These are phyloP conservation scores for Canavalia gladiata DNA, from an alignment of 306 rosid species.

Conservation along the genomic window DNA sequence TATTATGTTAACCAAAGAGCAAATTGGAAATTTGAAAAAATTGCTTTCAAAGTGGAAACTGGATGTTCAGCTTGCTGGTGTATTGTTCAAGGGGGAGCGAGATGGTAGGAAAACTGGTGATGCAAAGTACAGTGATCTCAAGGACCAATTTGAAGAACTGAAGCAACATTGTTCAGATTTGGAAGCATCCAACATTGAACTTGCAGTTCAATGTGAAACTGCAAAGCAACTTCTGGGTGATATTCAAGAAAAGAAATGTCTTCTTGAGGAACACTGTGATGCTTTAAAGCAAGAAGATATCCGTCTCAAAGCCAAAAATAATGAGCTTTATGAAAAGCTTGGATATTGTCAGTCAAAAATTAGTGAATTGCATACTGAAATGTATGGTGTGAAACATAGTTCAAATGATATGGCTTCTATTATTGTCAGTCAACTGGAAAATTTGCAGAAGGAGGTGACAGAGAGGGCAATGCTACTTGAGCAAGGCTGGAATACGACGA, in stretches of 20 bases:
- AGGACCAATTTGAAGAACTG: conserved; percentile 66
- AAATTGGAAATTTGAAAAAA: conserved; percentile 65
- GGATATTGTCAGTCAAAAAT: conserved; percentile 64
- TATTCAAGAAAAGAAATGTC: conserved; percentile 61
- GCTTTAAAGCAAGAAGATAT: conserved; percentile 62
- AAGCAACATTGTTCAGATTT: conserved; percentile 66
- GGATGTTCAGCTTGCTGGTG: conserved; percentile 65
- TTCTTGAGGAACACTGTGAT: conserved; percentile 65
- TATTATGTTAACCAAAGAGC: conserved; percentile 56
- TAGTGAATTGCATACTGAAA: conserved; percentile 60
- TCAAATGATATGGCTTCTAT: conserved; percentile 71
- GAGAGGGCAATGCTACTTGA: conserved; percentile 72
- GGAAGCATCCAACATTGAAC: conserved; percentile 79
- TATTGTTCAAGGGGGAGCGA: conserved; percentile 70
- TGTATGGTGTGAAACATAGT: conserved; percentile 64
- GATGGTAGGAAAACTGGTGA: conserved; percentile 62
- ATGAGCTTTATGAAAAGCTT: conserved; percentile 67
- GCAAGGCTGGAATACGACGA: conserved; percentile 65
- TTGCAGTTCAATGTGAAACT: conserved; percentile 76
- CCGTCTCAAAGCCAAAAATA: conserved; percentile 58
- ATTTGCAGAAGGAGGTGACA: conserved; percentile 68
- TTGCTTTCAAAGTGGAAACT: conserved; percentile 65
- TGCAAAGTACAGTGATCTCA: conserved; percentile 57
- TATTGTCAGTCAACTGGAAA: conserved; percentile 65
- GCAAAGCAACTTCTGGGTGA: conserved; percentile 62